A percentile compares a stretch with the other conserved stretches of the same genome.
Conservation (phyloP, 2,329 filamentous ascomycete genomes). For the Colletotrichum karsti region DNA sequence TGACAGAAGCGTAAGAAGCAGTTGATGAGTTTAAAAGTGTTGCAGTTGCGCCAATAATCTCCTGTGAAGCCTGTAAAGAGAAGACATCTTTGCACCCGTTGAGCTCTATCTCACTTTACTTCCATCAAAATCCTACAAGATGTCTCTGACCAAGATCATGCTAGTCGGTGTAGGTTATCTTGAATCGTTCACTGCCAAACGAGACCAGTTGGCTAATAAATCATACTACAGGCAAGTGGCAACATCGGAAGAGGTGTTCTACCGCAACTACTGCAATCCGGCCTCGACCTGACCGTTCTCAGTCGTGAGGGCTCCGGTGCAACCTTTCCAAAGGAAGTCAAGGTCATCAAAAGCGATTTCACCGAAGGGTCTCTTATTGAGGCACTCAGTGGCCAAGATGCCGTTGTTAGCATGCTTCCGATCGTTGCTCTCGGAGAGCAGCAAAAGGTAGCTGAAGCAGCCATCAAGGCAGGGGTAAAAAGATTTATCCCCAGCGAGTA, state of each 20-base stretch:
- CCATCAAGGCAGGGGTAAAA: constrained; percentile 60
- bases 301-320: not conserved
- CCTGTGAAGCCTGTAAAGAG: not conserved
- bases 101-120: not conserved
- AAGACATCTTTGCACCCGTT: not conserved
- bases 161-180: not conserved
- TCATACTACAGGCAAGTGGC: not conserved
- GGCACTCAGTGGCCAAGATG: constrained; percentile 25
- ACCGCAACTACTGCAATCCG: not conserved
- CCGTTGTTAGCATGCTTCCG: constrained; percentile 48
- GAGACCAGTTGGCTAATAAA: not conserved
- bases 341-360: constrained; percentile 2
- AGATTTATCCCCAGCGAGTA: constrained; percentile 63
- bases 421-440: constrained; percentile 44
- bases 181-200: not conserved
- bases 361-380: not conserved
- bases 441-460: constrained; percentile 51
- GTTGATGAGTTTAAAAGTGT: not conserved
- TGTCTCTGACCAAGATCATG: not conserved
- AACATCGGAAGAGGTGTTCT: not conserved
- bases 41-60: not conserved
- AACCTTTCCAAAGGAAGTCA: not conserved
- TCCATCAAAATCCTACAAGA: not conserved
- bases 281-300: not conserved
- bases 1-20: not conserved